Evolutionary conservation across 441 rosid genomes (phyloP).

Genomic region (Euphorbia schlechtendalii): DNA sequence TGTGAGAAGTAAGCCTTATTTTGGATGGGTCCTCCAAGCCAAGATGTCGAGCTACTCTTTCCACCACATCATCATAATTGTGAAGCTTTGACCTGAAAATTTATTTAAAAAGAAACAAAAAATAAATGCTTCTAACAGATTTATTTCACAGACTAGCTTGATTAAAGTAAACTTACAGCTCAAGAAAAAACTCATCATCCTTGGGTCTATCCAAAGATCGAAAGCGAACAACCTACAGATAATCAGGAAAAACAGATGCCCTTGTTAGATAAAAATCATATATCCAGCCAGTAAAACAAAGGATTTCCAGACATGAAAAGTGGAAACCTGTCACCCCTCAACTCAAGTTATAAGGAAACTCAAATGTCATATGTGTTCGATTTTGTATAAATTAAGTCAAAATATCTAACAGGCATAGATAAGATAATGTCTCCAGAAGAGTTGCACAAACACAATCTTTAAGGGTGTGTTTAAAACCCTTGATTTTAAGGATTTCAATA

Average conservation of each 20-base stretch:
- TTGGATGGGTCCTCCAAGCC: constrained; percentile 85
- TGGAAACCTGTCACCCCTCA: not conserved
- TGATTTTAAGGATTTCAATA: too few species aligned
- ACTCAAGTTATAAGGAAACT: not conserved
- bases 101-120: not conserved
- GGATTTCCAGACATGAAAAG: not conserved
- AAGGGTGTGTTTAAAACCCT: too few species aligned
- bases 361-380: not conserved
- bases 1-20: constrained; percentile 94
- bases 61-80: constrained; percentile 85
- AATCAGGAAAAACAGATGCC: not conserved
- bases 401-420: not conserved
- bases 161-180: constrained; percentile 59
- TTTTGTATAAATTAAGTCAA: too few species aligned
- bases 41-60: constrained; percentile 70
- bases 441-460: not conserved
- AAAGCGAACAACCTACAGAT: constrained; percentile 70
- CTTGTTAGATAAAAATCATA: not conserved
- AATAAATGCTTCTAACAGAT: not conserved
- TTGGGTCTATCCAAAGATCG: constrained; percentile 88
- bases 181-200: constrained; percentile 81
- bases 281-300: not conserved
- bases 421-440: not conserved
- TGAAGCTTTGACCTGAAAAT: constrained; percentile 77
- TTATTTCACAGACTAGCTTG: not conserved